Evolutionary conservation across 2,329 filamentous ascomycete species (phyloP).

Genomic region (Remersonia thermophila): DNA sequence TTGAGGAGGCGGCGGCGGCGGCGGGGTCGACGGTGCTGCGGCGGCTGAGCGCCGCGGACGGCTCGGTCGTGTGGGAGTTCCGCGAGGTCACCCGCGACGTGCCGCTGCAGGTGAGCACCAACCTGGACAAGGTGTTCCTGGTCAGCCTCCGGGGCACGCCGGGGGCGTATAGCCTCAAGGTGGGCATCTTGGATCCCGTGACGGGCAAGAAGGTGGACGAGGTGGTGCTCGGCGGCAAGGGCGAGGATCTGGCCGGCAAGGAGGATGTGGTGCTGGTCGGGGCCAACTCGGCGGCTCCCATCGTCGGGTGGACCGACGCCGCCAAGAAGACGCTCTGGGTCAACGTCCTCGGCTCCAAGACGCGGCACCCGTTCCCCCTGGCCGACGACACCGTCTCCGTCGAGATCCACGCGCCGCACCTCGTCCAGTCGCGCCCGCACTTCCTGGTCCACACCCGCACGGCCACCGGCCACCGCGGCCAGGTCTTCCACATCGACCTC

Average conservation of each 20-base stretch:
- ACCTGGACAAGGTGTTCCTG: slow-evolving; percentile 61
- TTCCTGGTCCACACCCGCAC: slow-evolving; percentile 77
- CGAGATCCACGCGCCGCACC: slow-evolving; percentile 61
- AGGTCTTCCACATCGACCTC: slow-evolving; percentile 73
- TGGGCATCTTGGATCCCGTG: slow-evolving; percentile 58
- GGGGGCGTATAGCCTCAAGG: slow-evolving; percentile 63
- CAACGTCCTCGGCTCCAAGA: slow-evolving; percentile 55
- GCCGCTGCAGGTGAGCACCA: slow-evolving; percentile 62
- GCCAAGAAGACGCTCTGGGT: slow-evolving; percentile 51
- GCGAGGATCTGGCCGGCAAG: slow-evolving; percentile 56
- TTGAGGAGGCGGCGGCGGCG: slow-evolving; percentile 39
- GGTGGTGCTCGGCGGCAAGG: slow-evolving; percentile 59
- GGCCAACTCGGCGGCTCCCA: slow-evolving; percentile 60
- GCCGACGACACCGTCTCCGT: slow-evolving; percentile 36
- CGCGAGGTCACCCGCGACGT: slow-evolving; percentile 55
- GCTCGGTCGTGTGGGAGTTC: slow-evolving; percentile 68
- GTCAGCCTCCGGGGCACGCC: slow-evolving; percentile 60
- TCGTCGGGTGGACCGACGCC: slow-evolving; percentile 64
- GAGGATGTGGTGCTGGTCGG: slow-evolving; percentile 63
- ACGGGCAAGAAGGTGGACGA: slow-evolving; percentile 64
- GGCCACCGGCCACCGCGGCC: slow-evolving; percentile 59
- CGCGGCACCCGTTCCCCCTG: slow-evolving; percentile 41
- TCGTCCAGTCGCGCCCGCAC: slow-evolving; percentile 60
- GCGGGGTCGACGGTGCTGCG: slow-evolving; percentile 41
- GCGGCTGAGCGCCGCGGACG: slow-evolving; percentile 60